Conservation (phyloP, 768 basidiomycete genomes). For the Holtermanniella nyarrowii region DNA sequence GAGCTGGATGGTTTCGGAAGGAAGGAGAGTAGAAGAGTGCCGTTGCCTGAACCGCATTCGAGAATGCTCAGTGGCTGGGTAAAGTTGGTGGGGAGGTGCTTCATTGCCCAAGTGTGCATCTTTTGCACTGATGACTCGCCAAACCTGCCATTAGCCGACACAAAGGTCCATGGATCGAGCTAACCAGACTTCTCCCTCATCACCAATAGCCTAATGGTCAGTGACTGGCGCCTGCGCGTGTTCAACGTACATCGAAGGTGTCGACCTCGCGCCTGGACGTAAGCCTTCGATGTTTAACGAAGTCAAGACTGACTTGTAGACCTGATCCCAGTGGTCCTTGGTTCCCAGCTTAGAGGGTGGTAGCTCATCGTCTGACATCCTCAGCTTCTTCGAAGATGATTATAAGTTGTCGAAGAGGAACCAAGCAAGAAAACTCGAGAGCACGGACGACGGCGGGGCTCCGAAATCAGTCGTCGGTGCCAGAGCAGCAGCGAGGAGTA, state of each 20-base stretch:
- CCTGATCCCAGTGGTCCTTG: conserved; percentile 41
- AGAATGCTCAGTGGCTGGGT: conserved; percentile 28
- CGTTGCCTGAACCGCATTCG: conserved; percentile 44
- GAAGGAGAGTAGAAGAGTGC: conserved; percentile 40
- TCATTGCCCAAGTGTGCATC: conserved; percentile 43
- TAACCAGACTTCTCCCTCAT: conserved; percentile 45
- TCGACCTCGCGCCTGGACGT: conserved; percentile 37
- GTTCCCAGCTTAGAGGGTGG: conserved; percentile 41
- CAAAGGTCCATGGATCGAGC: conserved; percentile 2
- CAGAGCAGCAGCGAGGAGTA: no score
- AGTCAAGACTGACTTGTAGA: conserved; percentile 30
- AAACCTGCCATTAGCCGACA: conserved; percentile 34
- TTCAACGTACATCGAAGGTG: conserved; percentile 31
- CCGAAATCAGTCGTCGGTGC: no score
- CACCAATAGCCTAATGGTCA: conserved; percentile 38
- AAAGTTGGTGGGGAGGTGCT: conserved; percentile 29
- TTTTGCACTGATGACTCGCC: conserved; percentile 42
- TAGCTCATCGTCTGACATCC: conserved; percentile 32
- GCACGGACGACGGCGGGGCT: no score
- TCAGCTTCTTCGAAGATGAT: no score
- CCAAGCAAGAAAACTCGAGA: no score
- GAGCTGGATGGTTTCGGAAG: conserved; percentile 15
- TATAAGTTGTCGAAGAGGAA: no score
- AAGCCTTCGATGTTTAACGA: not conserved
- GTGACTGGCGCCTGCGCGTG: not conserved